A percentile compares a stretch with the other conserved stretches of the same genome.
Evolutionary conservation across 495 filamentous ascomycete genomes (phyloP).

Genomic region (Neurospora hispaniola): DNA sequence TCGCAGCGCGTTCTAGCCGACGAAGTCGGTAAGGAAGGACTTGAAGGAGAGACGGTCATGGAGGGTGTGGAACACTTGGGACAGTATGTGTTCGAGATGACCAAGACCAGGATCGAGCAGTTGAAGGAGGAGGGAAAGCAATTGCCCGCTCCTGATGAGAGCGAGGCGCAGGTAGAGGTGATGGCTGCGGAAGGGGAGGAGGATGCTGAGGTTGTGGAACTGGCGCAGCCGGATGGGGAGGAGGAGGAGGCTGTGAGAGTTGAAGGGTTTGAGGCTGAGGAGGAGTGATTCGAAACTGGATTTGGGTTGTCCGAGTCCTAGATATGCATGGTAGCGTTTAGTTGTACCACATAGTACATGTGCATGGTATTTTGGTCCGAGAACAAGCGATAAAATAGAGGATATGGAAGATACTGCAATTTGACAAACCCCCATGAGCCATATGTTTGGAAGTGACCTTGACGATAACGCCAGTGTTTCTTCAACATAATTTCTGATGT

Average conservation of each 20-base stretch:
- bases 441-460: neutral
- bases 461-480: neutral
- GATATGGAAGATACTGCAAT: neutral
- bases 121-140: slow-evolving; percentile 31
- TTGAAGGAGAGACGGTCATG: slow-evolving; percentile 53
- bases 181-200: slow-evolving; percentile 30
- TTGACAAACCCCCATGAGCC: neutral
- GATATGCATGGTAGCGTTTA: neutral
- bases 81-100: slow-evolving; percentile 97
- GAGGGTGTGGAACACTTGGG: slow-evolving; percentile 88
- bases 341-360: neutral
- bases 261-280: slow-evolving; percentile 7
- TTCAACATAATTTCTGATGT: too few species aligned
- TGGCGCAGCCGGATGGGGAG: slow-evolving; percentile 22
- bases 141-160: slow-evolving; percentile 15
- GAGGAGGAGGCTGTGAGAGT: slow-evolving; percentile 9
- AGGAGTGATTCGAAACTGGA: slow-evolving; percentile 4
- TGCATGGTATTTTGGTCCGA: neutral
- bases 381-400: neutral
- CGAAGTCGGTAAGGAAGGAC: slow-evolving; percentile 38
- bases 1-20: slow-evolving; percentile 48
- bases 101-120: slow-evolving; percentile 61
- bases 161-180: slow-evolving; percentile 8
- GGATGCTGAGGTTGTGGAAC: slow-evolving; percentile 25
- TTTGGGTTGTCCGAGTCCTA: neutral